Base-by-base conservation (phyloP, 129 eudicot genomes). In the Scalesia atractyloides region DNA sequence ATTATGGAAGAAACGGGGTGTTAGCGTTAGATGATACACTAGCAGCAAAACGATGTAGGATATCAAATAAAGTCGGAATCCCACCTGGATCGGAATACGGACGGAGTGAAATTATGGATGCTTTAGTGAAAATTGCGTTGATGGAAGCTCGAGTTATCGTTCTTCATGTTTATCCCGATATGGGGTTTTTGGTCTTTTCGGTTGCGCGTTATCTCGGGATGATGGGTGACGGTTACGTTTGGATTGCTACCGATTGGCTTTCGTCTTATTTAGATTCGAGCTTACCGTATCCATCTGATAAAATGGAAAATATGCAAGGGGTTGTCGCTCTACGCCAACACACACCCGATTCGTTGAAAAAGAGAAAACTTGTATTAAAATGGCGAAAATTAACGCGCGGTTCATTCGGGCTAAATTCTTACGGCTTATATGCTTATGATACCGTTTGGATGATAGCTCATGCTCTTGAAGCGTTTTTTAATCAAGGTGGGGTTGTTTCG, bases 221-320 rank as follows among this genome's bases (percentile, higher is more conserved):
- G 98, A 87, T 87, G 88, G 88, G 75, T 68, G 93, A 85, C 18
- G 98, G 98, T 39, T 93, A 89, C 68, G 98, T 80, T 51, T 93
- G 98, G 98, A 87, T 93, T 59, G 86, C 92, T 11, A 93, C 98
- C 0, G 98, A 93, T 76, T 93, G 98, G 98, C 96, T 93, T 69
- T 74, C 92, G 9, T 85, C 98, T 49, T 74, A 73, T 63, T 69
- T 89, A 26, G 98, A 93, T 68, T 78, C 98, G 9, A 62, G 66
- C 77, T 63, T 81, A 4, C 86, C 85, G 17, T 73, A 78, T 66
- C 79, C 79, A 2, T 77, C 83, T 0, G 91, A 82, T 39, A 68
- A 68, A 15, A 77, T 84, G 90, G 86, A 79, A 19, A 64, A 76
- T 7, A 80, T 93, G 95, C 98, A 93, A 83, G 98, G 98, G 44